These are phyloP conservation scores for Termitomyces sp. DNA, from an alignment of 768 basidiomycete genomes.

Conservation along the genomic window DNA sequence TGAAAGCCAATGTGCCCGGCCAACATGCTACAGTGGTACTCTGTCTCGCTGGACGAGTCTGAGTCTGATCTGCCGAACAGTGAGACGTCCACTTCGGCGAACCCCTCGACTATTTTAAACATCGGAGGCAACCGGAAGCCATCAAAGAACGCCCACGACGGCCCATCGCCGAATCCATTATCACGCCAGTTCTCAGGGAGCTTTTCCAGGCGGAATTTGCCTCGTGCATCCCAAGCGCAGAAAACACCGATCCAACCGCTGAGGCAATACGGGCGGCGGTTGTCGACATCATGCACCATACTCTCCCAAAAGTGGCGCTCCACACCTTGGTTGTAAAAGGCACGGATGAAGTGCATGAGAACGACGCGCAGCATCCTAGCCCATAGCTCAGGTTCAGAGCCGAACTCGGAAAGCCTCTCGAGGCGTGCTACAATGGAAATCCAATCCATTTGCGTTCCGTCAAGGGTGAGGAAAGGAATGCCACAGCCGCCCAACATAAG, in stretches of 20 bases:
- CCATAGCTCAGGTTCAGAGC: constrained; percentile 27
- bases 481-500: constrained; percentile 27
- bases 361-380: constrained; percentile 33
- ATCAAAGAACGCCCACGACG: background rate
- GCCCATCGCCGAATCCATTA: too few species aligned
- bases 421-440: constrained; percentile 18
- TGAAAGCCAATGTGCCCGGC: background rate
- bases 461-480: constrained; percentile 37
- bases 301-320: too few species aligned
- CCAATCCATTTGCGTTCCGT: background rate
- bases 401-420: constrained; percentile 33
- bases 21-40: background rate
- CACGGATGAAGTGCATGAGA: constrained; percentile 27
- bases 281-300: too few species aligned
- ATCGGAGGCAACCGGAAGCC: background rate
- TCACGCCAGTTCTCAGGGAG: too few species aligned
- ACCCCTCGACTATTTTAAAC: background rate
- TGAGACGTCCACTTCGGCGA: background rate
- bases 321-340: too few species aligned
- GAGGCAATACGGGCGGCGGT: constrained; percentile 24
- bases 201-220: background rate
- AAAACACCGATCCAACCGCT: constrained; percentile 37
- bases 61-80: background rate
- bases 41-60: background rate
- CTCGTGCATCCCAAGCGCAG: constrained; percentile 17